Percentiles rank a stretch among this genome's conserved stretches.
These are phyloP conservation scores for Waitea zeae DNA, from an alignment of 1,284 basidiomycete species.

Conservation along the genomic window DNA sequence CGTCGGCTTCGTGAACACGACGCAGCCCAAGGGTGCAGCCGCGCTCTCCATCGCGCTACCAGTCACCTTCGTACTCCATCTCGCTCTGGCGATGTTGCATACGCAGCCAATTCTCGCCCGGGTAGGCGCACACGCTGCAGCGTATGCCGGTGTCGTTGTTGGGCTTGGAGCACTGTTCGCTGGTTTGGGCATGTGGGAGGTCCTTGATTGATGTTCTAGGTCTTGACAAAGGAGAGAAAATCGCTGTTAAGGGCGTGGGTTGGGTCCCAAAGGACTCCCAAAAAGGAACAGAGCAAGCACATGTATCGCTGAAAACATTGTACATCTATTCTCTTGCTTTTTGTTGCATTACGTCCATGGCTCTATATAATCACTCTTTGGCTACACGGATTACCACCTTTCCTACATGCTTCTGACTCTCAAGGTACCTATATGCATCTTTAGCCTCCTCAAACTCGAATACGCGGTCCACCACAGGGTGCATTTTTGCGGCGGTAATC, in stretches of 20 bases:
- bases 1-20: constrained; percentile 3
- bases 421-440: constrained; percentile 17
- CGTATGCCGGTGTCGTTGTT: constrained; percentile 44
- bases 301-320: no score
- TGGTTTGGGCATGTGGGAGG: constrained; percentile 51
- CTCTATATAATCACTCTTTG: constrained; percentile 2
- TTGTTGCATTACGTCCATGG: no score
- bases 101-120: constrained; percentile 42
- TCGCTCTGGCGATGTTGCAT: constrained; percentile 35
- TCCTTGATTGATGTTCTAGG: constrained; percentile 20
- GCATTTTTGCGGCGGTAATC: constrained; percentile 13
- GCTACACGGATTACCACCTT: constrained; percentile 14
- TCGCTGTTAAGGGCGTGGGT: no score
- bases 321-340: no score
- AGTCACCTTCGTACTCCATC: constrained; percentile 28
- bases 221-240: no score
- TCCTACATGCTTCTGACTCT: constrained; percentile 13
- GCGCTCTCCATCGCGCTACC: constrained; percentile 27
- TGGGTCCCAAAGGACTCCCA: no score
- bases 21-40: constrained; percentile 10
- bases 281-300: no score
- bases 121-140: constrained; percentile 51
- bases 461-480: constrained; percentile 18
- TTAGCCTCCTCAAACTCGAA: constrained; percentile 18
- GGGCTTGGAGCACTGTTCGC: constrained; percentile 49